Base-by-base conservation (phyloP, 768 basidiomycete species). In the Phaeotremella skinneri region DNA sequence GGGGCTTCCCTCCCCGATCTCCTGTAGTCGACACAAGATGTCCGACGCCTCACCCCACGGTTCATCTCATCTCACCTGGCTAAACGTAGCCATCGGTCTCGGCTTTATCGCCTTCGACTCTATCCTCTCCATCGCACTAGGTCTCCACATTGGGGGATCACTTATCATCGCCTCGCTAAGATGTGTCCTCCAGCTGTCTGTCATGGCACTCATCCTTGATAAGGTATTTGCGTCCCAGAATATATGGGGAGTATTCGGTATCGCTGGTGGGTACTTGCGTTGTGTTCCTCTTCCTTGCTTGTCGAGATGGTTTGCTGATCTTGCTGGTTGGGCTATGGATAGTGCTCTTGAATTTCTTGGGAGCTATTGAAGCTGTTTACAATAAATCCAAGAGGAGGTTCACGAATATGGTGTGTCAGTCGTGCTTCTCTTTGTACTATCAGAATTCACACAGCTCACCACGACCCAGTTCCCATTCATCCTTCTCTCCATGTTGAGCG, bases 361-460 rank as follows among this genome's bases (percentile, higher is more conserved):
- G 88, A 3, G 88, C 90, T 0, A 79, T 85, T 47, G 90, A 91
- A 64, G 85, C 84, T 14, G 88, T 90, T 13, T 81, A 86, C 42
- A 89, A 91, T 79, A 91, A 89, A 74, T 83, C 87, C 3, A 85
- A 86, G 66, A 82, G 84, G 57, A 80, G 90, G 21, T 89, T 85
- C 70, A 69, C 81, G 20, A 77, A 87, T 57, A 92, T 93, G 88
- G 90, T 87, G 29, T 9, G 66, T 39, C 61, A 64, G 16, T 29
- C n/a, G 37, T 26, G 34, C 17, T 7, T 11, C 14, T 17, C 17
- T 37, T 27, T 39, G 39, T 41, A 21, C 11, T 1, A 23, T 51
- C 21, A 41, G 26, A 5, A 14, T 7, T 9, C 6, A 29, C 42
- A 17, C 29, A 29, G 27, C 13, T 3, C 41, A 29, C 37, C 26